Base-by-base conservation (phyloP, 805 yeast species). In the Saturnispora quitensis region DNA sequence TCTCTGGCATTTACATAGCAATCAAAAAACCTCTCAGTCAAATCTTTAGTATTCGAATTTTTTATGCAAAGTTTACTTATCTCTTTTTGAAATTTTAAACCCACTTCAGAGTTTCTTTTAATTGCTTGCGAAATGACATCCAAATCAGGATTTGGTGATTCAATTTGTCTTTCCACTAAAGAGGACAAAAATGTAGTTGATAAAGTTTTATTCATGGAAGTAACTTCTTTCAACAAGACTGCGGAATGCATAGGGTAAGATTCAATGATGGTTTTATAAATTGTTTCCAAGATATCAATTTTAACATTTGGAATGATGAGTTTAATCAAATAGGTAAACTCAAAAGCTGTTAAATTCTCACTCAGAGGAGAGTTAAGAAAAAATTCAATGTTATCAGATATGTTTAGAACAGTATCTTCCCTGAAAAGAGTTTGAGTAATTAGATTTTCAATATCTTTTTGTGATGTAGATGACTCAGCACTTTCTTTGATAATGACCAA, bases 1-100 rank as follows among this genome's bases (percentile, higher is more conserved):
- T 82, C 88, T 70, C 90, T 77, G 4, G 82, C 81, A 57, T 71
- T 76, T 10, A 72, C 67, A 60, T 73, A 77, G 22, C 83, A 76
- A 15, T 69, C 65, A 47, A 66, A 50, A 13, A 65, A 35, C 3
- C 58, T 51, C 8, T 48, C 50, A 10, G 53, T 38, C 20, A 49
- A 45, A 13, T n/a, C 43, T 18, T 25, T 13, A 35, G 48, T 50
- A 33, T 18, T 22, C 9, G 10, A 4, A 3, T 40, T 43, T 5
- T 28, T 15, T 1, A 55, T 22, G 3, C 54, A 35, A 4, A 54
- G 13, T 1, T 54, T 53, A 50, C 75, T 57, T 2, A 76, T 68
- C 15, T 60, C 54, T 3, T 64, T 60, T n/a, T 72, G 60, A 52
- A 73, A 71, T 27, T 72, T 64, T 15, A 77, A 66, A n/a, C 84